Evolutionary conservation across 345 rosid species (phyloP).

Genomic region (Dipteronia sinensis): DNA sequence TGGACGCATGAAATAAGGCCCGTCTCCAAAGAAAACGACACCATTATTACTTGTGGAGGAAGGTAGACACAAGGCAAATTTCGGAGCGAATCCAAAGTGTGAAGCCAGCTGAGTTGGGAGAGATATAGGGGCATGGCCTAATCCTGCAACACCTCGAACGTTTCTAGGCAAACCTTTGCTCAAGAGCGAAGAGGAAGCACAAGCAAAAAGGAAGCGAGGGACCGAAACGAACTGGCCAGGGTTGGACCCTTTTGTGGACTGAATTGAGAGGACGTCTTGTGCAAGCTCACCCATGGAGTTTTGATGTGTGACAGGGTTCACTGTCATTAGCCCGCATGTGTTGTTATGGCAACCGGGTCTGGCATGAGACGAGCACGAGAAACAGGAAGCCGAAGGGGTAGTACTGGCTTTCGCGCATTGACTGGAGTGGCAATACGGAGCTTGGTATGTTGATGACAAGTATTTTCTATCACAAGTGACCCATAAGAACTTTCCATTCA

Average conservation of each 20-base stretch:
- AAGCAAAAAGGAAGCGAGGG: conserved; percentile 29
- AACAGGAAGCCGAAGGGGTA: conserved; percentile 6
- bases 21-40: conserved; percentile 31
- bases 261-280: conserved; percentile 33
- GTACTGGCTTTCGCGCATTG: conserved; percentile 30
- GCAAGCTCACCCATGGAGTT: conserved; percentile 35
- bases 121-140: conserved; percentile 32
- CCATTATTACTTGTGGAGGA: not conserved
- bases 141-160: conserved; percentile 31
- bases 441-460: conserved; percentile 34
- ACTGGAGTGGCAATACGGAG: conserved; percentile 37
- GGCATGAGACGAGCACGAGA: conserved; percentile 18
- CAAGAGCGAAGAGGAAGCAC: conserved; percentile 29
- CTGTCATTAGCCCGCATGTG: conserved; percentile 38
- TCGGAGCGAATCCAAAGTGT: conserved; percentile 28
- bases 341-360: conserved; percentile 45
- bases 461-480: conserved; percentile 29
- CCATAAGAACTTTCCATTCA: conserved; percentile 30
- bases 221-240: conserved; percentile 20
- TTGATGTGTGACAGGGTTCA: conserved; percentile 30
- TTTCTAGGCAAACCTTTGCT: conserved; percentile 25
- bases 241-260: conserved; percentile 26
- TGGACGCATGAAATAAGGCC: conserved; percentile 24
- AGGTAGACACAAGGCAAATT: conserved; percentile 39
- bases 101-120: conserved; percentile 36